A percentile compares a stretch with the other conserved stretches of the same genome.
Conservation (phyloP, 441 rosid genomes). For the Croton setiger region DNA sequence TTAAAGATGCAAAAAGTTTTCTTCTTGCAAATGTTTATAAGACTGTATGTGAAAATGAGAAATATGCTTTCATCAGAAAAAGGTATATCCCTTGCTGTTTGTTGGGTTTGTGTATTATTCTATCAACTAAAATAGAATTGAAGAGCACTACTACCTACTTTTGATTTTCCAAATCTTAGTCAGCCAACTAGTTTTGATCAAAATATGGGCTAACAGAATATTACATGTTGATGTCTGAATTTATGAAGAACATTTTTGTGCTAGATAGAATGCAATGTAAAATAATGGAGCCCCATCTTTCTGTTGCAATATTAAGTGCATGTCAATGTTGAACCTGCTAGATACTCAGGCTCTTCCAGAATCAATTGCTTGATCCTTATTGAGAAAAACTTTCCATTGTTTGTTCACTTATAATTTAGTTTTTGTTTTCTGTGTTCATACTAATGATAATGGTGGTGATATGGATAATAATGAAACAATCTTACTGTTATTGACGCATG, state of each 20-base stretch:
- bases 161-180: constrained; percentile 1
- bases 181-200: neutral
- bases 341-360: neutral
- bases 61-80: constrained; percentile 70
- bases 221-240: neutral
- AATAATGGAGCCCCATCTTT: neutral
- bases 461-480: neutral
- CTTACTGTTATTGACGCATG: neutral
- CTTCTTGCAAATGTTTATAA: constrained; percentile 78
- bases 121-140: neutral
- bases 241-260: neutral
- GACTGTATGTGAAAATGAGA: constrained; percentile 76
- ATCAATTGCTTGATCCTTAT: neutral
- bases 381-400: neutral
- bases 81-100: constrained; percentile 44
- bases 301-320: neutral
- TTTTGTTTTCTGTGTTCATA: neutral
- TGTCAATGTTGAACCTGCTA: neutral
- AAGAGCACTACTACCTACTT: neutral
- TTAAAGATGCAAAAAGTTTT: constrained; percentile 83
- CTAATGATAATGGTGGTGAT: constrained; percentile 37
- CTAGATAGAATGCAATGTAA: neutral
- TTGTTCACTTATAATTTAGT: neutral
- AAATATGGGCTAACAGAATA: neutral
- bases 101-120: constrained; percentile 11